A percentile compares a stretch with the other conserved stretches of the same genome.
phyloP scores from a whole-genome alignment of 148 eudicot species.

The Simmondsia chinensis region DNA sequence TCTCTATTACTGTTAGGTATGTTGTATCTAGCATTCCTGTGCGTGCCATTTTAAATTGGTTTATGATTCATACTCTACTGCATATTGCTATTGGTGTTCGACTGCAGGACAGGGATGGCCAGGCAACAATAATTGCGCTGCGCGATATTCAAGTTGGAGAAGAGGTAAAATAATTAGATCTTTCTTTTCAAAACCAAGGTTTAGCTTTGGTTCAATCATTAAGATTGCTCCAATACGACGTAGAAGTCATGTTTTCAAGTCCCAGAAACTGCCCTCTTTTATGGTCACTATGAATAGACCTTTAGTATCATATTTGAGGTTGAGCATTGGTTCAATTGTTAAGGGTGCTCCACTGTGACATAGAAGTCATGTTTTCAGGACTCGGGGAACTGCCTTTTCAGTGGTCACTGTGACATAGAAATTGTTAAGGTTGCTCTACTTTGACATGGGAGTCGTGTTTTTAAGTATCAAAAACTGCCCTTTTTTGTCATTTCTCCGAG shows the following conservation, averaged over 20 bases:
- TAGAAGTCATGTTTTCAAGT: no score
- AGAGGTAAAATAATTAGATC: slow-evolving; percentile 48
- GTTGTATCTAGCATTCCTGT: background rate
- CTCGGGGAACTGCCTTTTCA: background rate
- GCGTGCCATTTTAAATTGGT: background rate
- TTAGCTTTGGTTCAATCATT: no score
- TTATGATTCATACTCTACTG: background rate
- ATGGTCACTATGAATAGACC: no score
- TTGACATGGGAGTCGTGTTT: background rate
- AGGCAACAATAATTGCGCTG: slow-evolving; percentile 61
- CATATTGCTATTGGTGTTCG: background rate
- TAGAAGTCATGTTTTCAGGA: background rate
- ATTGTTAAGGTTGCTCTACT: background rate
- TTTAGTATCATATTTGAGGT: no score
- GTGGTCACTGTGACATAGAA: background rate
- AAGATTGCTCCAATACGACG: no score
- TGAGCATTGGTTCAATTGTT: no score
- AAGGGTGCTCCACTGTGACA: no score
- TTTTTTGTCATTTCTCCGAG: background rate
- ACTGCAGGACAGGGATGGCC: slow-evolving; percentile 82
- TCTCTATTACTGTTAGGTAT: background rate
- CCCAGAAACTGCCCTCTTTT: no score
- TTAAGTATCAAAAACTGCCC: no score
- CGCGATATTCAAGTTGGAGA: slow-evolving; percentile 57
- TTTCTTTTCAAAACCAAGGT: no score